Conservation (phyloP, 257 asterid species). For the Leonotis leonurus region DNA sequence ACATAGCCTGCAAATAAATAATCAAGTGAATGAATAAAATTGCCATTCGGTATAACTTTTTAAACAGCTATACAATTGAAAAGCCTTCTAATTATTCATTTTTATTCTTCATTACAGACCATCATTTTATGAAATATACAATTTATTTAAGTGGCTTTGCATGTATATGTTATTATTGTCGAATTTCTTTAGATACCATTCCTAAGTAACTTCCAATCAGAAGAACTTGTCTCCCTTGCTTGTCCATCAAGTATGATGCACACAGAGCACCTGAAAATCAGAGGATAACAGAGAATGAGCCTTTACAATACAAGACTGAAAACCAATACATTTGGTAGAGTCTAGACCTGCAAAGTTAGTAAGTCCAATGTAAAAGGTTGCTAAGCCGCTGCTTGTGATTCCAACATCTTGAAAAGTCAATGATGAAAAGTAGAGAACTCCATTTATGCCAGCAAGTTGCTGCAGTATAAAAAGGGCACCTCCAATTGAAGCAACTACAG, state of each 20-base stretch:
- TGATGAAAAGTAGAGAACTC: conserved; percentile 82
- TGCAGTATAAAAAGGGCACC: conserved; percentile 76
- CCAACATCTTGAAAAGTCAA: conserved; percentile 77
- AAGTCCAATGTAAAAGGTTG: conserved; percentile 64
- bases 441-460: conserved; percentile 84
- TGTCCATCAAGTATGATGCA: conserved; percentile 80
- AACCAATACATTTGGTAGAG: background rate
- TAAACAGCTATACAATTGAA: background rate
- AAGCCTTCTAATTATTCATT: background rate
- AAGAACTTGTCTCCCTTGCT: conserved; percentile 67
- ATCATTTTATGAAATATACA: background rate
- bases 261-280: conserved; percentile 56
- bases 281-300: conserved; percentile 7
- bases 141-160: background rate
- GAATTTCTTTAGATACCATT: conserved; percentile 39
- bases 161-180: background rate
- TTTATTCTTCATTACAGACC: no score
- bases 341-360: conserved; percentile 70
- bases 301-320: background rate
- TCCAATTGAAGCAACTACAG: conserved; percentile 77
- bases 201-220: conserved; percentile 78
- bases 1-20: conserved; percentile 49
- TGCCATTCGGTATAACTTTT: background rate
- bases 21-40: background rate
- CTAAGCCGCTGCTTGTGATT: conserved; percentile 60